A percentile compares a stretch with the other conserved stretches of the same genome.
phyloP scores from a whole-genome alignment of 2,329 filamentous ascomycete species.

The Didymella arachidicola region DNA sequence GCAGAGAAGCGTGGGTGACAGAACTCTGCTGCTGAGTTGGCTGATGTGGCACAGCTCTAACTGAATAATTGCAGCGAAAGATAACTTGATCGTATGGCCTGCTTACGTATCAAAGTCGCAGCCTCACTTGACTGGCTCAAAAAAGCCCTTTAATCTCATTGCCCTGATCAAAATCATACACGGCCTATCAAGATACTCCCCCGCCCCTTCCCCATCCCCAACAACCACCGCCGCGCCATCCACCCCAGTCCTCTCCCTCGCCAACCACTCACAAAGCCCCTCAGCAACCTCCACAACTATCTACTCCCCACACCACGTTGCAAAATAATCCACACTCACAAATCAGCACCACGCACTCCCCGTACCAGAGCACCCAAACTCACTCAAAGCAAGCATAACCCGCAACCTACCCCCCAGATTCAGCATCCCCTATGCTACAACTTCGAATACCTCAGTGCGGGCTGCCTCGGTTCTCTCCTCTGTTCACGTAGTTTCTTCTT shows the following conservation, averaged over 20 bases:
- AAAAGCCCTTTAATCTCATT: slow-evolving; percentile 38
- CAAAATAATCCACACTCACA: not conserved
- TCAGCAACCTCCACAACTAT: not conserved
- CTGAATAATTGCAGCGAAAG: too few species aligned
- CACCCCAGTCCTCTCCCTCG: not conserved
- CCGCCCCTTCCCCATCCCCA: not conserved
- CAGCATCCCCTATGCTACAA: not conserved
- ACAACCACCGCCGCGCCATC: not conserved
- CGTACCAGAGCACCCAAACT: not conserved
- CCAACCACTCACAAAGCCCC: not conserved
- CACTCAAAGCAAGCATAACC: not conserved
- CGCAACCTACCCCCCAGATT: not conserved
- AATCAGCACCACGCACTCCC: not conserved
- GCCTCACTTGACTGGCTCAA: too few species aligned
- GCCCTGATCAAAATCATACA: slow-evolving; percentile 67
- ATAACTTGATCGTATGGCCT: too few species aligned
- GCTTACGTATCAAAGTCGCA: too few species aligned
- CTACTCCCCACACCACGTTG: not conserved
- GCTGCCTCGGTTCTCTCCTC: not conserved
- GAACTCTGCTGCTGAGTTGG: too few species aligned
- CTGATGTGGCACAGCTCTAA: too few species aligned
- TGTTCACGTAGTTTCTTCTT: not conserved
- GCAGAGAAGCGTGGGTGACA: too few species aligned
- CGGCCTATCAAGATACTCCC: not conserved
- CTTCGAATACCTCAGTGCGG: not conserved